A percentile compares a stretch with the other conserved stretches of the same genome.
Evolutionary conservation across 2,329 filamentous ascomycete genomes (phyloP).

Genomic region (Xylaria sp.): DNA sequence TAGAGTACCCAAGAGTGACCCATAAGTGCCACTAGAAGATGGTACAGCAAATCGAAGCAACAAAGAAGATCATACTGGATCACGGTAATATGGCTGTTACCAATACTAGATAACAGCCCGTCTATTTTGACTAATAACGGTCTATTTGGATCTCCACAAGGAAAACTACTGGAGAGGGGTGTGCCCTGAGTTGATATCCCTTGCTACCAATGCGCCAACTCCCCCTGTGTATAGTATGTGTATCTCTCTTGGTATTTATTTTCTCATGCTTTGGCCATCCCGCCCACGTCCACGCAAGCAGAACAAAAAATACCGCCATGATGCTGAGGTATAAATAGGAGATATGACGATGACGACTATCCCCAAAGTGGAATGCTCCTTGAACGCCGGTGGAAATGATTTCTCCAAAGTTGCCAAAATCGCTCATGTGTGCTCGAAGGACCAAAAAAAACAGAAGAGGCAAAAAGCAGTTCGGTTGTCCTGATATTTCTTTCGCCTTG

Average conservation of each 20-base stretch:
- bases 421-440: constrained; percentile 26
- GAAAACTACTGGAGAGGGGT: constrained; percentile 28
- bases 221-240: constrained; percentile 25
- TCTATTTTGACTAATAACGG: constrained; percentile 28
- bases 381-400: constrained; percentile 37
- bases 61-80: constrained; percentile 12
- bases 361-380: constrained; percentile 27
- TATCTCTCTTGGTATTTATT: constrained; percentile 35
- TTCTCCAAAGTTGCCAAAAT: constrained; percentile 31
- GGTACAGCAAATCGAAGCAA: not conserved
- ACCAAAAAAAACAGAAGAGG: constrained; percentile 19
- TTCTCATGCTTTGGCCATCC: constrained; percentile 30
- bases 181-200: constrained; percentile 22
- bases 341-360: constrained; percentile 28
- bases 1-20: not conserved
- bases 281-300: constrained; percentile 21
- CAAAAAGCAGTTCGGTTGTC: constrained; percentile 13
- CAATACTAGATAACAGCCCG: constrained; percentile 13
- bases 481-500: constrained; percentile 3
- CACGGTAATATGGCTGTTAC: not conserved
- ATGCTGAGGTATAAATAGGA: constrained; percentile 35
- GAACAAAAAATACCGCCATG: constrained; percentile 32
- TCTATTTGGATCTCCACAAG: constrained; percentile 30
- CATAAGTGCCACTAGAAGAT: not conserved
- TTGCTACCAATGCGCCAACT: constrained; percentile 30